Base-by-base conservation (phyloP, 108 stramenopile genomes). In the Conticribra weissflogii region DNA sequence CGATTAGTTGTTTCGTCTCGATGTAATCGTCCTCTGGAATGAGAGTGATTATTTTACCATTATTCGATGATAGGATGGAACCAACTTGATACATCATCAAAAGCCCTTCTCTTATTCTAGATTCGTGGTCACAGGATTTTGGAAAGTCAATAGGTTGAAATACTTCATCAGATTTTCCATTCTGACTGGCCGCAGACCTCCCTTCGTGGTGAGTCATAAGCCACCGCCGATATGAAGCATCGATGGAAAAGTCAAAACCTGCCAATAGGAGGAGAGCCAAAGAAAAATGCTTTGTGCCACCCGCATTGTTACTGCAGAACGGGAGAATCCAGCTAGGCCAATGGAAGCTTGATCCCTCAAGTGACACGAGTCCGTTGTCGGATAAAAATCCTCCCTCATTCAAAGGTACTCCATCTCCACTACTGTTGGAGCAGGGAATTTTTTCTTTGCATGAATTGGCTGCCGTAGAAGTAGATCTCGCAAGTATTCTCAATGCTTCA, bases 201-300 rank as follows among this genome's bases (percentile, higher is more conserved):
- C 21, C 50, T 12, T 51, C 21, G 5, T 21, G 4, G 9, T 51
- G n/a, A 8, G 9, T n/a, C 4, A 5, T 16, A 51, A 30, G 29
- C 56, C 56, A 57, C 16, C 56, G 30, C 29, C 28, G 56, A 33
- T 57, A 57, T 12, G 56, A 57, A 30, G 56, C 24, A n/a, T 57
- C 56, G 1, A 57, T 57, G 29, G 56, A 57, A 17, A 57, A 30
- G 17, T 57, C 56, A 31, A 57, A 57, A 9, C 56, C 56, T 0
- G 56, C 28, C 12, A 57, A 18, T 22, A 57, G 56, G n/a, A 57
- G 28, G 15, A 57, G n/a, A 3, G 17, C 56, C 31, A 57, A 30
- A 57, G 56, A 30, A 32, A 30, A 32, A 7, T 1, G 23, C 9
- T 18, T 33, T n/a, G n/a, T n/a, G 1, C 29, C n/a, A 17, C 28